Conservation (phyloP, 2,329 filamentous ascomycete genomes). For the Exophiala aquamarina region DNA sequence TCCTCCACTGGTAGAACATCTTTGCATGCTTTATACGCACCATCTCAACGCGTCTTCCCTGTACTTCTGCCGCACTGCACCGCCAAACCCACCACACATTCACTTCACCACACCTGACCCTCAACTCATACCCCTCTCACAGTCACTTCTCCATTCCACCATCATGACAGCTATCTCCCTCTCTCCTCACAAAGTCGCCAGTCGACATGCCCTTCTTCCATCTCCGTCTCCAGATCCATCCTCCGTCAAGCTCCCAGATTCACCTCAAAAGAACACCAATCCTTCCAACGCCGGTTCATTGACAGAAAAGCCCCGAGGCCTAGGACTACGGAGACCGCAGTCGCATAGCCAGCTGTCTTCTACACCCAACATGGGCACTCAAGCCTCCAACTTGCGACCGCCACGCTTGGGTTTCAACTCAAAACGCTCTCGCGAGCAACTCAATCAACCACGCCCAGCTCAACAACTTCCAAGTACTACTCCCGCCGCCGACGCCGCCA, state of each 20-base stretch:
- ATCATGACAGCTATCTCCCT: slow-evolving; percentile 17
- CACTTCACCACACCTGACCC: slow-evolving; percentile 4
- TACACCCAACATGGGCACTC: slow-evolving; percentile 41
- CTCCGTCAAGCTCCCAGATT: slow-evolving; percentile 19
- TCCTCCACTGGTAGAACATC: no score
- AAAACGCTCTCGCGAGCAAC: slow-evolving; percentile 22
- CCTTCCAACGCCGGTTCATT: slow-evolving; percentile 50
- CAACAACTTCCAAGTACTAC: slow-evolving; percentile 44
- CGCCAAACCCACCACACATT: not conserved
- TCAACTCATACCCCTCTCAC: not conserved
- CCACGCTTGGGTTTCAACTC: slow-evolving; percentile 10
- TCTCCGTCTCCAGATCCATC: slow-evolving; percentile 19
- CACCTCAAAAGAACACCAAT: slow-evolving; percentile 23
- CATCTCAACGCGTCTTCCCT: slow-evolving; percentile 2
- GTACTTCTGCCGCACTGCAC: not conserved
- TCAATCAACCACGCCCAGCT: slow-evolving; percentile 55
- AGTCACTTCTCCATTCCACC: not conserved
- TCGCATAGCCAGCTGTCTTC: slow-evolving; percentile 68
- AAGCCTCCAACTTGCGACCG: slow-evolving; percentile 20
- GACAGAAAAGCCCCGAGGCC: slow-evolving; percentile 63
- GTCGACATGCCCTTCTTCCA: slow-evolving; percentile 19
- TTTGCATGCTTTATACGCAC: no score
- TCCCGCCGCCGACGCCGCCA: slow-evolving; percentile 31
- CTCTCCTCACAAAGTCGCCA: slow-evolving; percentile 25
- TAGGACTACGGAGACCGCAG: slow-evolving; percentile 74